Evolutionary conservation across 2,329 filamentous ascomycete species (phyloP), one percentile per base, ranked within the genome.

Genomic region (Leptographium flavum): DNA sequence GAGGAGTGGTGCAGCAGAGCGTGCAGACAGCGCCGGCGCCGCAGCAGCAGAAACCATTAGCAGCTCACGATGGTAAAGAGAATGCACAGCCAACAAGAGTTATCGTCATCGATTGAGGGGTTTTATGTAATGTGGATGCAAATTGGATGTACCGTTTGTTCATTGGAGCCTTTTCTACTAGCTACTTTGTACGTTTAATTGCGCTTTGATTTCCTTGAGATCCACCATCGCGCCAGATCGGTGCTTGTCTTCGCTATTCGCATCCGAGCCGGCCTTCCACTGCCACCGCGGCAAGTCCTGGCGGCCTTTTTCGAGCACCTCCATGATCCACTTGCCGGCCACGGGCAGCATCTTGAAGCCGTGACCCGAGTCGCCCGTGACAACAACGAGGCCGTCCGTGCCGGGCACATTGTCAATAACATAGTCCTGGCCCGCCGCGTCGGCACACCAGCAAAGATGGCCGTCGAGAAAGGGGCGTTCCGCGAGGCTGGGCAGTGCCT

Each of bases 281-380:
- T 63, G 56, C 73, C 73, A 78, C 23, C 69, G 58, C 4, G 55
- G 42, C 19, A 66, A 56, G 2, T 55, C 55, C 56, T 78, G 73
- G 35, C 58, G 54, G 0, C 62, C 59, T 1, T 63, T 58, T 21
- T 63, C 60, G 0, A 79, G 43, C 6, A 79, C 51, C 10, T 66
- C 60, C 37, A 57, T 61, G 2, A 76, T 66, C 65, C 71, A 78
- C n/a, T 60, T 56, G 0, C 76, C 74, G 17, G 75, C 61, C 22
- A 76, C 64, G 0, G 74, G 75, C 41, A 79, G 64, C 71, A 79
- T 75, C 58, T 79, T 79, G 56, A 78, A 78, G 0, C 69, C 73
- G 52, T 80, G 75, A 0, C 74, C 76, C 1, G 74, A 79, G 53
- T 79, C 76, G 0, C 75, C 75, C 0, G 71, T 68, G 1, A 72